Percentiles rank a stretch among this genome's conserved stretches.
These are phyloP conservation scores for Coniochaeta sp. DNA, from an alignment of 2,329 filamentous ascomycete species.

Conservation along the genomic window DNA sequence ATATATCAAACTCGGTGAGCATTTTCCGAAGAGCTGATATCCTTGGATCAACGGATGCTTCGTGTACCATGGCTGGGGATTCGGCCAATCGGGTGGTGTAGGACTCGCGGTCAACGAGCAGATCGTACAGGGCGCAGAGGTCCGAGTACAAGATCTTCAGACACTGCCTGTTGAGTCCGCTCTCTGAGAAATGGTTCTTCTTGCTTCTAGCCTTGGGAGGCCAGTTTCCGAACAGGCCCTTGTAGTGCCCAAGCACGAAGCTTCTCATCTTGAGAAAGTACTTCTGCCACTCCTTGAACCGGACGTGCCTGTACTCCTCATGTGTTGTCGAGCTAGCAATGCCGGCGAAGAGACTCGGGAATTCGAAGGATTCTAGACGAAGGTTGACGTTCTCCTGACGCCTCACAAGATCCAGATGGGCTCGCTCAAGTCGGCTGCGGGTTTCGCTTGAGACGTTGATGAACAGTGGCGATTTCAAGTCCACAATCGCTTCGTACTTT, in stretches of 20 bases:
- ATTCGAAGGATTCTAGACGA: constrained; percentile 82
- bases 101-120: constrained; percentile 72
- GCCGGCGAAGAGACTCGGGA: constrained; percentile 82
- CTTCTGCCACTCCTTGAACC: constrained; percentile 77
- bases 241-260: constrained; percentile 63
- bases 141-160: constrained; percentile 78
- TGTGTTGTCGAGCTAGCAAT: constrained; percentile 77
- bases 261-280: constrained; percentile 68
- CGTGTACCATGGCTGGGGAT: constrained; percentile 49
- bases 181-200: constrained; percentile 83
- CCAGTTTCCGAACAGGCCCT: constrained; percentile 59
- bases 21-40: constrained; percentile 69
- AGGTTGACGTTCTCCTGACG: constrained; percentile 63
- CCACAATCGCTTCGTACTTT: constrained; percentile 68
- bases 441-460: constrained; percentile 63
- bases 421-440: constrained; percentile 71
- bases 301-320: constrained; percentile 66
- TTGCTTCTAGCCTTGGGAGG: constrained; percentile 86
- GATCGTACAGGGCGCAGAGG: constrained; percentile 78
- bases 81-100: constrained; percentile 75
- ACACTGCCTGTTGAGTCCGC: constrained; percentile 77
- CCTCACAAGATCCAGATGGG: constrained; percentile 70
- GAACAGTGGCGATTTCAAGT: constrained; percentile 61
- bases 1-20: constrained; percentile 81
- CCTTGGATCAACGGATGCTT: constrained; percentile 49